phyloP scores from a whole-genome alignment of 2,329 filamentous ascomycete species.

The Graphilbum ipis-grandicollis region DNA sequence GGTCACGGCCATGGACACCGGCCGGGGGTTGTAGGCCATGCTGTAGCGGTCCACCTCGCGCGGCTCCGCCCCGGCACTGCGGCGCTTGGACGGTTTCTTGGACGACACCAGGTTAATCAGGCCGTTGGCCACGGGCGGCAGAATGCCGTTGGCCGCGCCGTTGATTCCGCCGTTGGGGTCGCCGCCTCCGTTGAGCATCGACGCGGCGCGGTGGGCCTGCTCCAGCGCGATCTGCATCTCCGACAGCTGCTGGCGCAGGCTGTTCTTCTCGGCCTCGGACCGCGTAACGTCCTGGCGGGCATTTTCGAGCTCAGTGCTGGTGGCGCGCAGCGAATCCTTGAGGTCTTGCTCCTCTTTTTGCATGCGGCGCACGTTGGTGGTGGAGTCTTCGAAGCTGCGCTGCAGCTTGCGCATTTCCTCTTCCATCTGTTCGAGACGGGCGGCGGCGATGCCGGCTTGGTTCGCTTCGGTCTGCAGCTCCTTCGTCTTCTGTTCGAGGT shows the following conservation, averaged over 20 bases:
- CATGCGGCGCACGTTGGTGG: slow-evolving; percentile 76
- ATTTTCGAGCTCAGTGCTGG: slow-evolving; percentile 65
- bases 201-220: slow-evolving; percentile 59
- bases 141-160: slow-evolving; percentile 20
- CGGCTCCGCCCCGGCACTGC: slow-evolving; percentile 76
- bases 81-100: slow-evolving; percentile 79
- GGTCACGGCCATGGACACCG: slow-evolving; percentile 85
- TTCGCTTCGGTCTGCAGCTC: slow-evolving; percentile 94
- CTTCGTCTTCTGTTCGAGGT: slow-evolving; percentile 75
- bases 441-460: slow-evolving; percentile 88
- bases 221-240: slow-evolving; percentile 90
- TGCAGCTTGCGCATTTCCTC: slow-evolving; percentile 90
- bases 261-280: slow-evolving; percentile 71
- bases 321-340: slow-evolving; percentile 62
- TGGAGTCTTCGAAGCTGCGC: slow-evolving; percentile 75
- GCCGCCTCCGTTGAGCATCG: slow-evolving; percentile 51
- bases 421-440: slow-evolving; percentile 79
- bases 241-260: slow-evolving; percentile 70
- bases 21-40: slow-evolving; percentile 79
- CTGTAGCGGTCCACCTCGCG: slow-evolving; percentile 83
- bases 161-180: too few species aligned
- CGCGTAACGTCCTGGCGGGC: slow-evolving; percentile 58
- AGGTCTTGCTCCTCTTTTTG: slow-evolving; percentile 86
- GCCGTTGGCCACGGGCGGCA: slow-evolving; percentile 45
- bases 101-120: slow-evolving; percentile 94